Evolutionary conservation across 208 protist species (phyloP).

Genomic region (Crithidia thermophila): DNA sequence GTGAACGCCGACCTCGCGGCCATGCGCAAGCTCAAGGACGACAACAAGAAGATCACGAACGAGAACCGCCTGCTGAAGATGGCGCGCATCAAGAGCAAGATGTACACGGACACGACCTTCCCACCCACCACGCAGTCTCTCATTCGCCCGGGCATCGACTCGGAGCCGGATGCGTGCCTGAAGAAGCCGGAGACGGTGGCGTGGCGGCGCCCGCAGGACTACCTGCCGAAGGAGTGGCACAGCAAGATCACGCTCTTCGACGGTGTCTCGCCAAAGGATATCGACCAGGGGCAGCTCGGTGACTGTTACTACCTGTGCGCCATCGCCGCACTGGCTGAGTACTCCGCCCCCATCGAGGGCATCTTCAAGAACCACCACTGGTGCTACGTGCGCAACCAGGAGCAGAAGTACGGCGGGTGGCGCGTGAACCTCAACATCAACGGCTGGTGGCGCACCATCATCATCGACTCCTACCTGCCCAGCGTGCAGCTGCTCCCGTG

Average conservation of each 20-base stretch:
- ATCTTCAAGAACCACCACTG: constrained; percentile 55
- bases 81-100: constrained; percentile 34
- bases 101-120: constrained; percentile 60
- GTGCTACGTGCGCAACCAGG: constrained; percentile 39
- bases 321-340: constrained; percentile 48
- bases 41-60: constrained; percentile 34
- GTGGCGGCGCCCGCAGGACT: constrained; percentile 62
- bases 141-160: constrained; percentile 48
- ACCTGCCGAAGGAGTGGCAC: constrained; percentile 46
- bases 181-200: constrained; percentile 32
- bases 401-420: constrained; percentile 52
- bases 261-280: constrained; percentile 51
- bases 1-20: constrained; percentile 26
- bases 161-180: constrained; percentile 27
- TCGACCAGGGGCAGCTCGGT: constrained; percentile 70
- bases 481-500: constrained; percentile 40
- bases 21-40: constrained; percentile 25
- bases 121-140: constrained; percentile 48
- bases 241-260: constrained; percentile 47
- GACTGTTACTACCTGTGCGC: constrained; percentile 78
- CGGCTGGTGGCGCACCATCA: constrained; percentile 71
- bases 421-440: constrained; percentile 61
- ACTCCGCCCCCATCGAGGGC: constrained; percentile 35
- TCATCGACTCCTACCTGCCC: constrained; percentile 75
- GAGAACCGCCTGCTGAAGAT: constrained; percentile 39